Conservation (phyloP, 306 rosid species). For the Corylus americana region DNA sequence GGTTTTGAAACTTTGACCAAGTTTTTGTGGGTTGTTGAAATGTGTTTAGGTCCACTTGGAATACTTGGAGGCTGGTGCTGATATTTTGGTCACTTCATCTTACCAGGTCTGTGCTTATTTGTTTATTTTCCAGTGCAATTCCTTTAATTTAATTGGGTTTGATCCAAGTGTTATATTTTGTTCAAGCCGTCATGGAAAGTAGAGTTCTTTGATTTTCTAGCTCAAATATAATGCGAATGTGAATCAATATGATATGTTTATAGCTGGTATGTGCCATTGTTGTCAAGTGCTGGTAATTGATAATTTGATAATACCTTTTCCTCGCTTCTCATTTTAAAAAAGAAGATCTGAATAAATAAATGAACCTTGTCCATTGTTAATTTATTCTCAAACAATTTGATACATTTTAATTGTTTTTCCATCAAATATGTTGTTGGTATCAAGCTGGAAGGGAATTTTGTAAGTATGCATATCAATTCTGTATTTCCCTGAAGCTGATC, state of each 20-base stretch:
- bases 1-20: background rate
- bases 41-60: slow-evolving; percentile 73
- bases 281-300: background rate
- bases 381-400: background rate
- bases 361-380: background rate
- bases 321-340: background rate
- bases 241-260: too few species aligned
- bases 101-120: slow-evolving; percentile 59
- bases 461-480: background rate
- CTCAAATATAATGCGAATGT: background rate
- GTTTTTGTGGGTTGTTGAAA: slow-evolving; percentile 4
- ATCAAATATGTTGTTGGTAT: background rate
- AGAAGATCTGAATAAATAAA: background rate
- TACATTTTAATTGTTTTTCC: background rate
- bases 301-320: too few species aligned
- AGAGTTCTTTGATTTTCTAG: background rate
- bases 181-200: background rate
- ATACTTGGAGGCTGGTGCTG: slow-evolving; percentile 83
- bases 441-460: background rate
- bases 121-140: background rate
- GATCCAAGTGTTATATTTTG: background rate
- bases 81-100: slow-evolving; percentile 81
- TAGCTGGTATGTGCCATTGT: background rate
- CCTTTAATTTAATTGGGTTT: background rate
- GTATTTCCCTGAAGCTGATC: background rate